Evolutionary conservation across 345 rosid genomes (phyloP).

Genomic region (Dipteronia dyeriana): DNA sequence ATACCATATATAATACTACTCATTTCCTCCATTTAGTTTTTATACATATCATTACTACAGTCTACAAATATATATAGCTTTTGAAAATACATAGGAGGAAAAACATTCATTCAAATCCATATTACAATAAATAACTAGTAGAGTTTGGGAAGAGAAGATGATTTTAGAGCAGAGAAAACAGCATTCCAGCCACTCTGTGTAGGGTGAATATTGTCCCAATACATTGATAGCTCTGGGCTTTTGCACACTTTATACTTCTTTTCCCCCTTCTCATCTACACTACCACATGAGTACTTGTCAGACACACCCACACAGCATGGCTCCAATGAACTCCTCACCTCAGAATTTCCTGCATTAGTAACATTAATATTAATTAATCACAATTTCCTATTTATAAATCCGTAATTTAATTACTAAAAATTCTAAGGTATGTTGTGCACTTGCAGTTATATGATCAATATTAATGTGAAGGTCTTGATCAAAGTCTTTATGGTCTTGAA

Average conservation of each 20-base stretch:
- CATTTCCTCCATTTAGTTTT: too few relatives aligned
- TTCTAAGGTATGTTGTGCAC: too few relatives aligned
- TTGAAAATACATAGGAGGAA: too few relatives aligned
- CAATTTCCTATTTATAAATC: too few relatives aligned
- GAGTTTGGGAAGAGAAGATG: conserved; percentile 5
- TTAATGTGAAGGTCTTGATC: too few relatives aligned
- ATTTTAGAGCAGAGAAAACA: conserved; percentile 2
- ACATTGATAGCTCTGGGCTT: conserved; percentile 8
- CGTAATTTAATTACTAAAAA: too few relatives aligned
- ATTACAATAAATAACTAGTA: background rate
- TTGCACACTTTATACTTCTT: conserved; percentile 12
- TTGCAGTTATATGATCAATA: too few relatives aligned
- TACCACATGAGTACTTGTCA: background rate
- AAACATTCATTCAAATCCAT: too few relatives aligned
- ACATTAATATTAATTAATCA: background rate
- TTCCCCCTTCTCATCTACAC: background rate
- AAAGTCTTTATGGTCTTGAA: too few relatives aligned
- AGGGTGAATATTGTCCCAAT: conserved; percentile 23
- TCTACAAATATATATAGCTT: too few relatives aligned
- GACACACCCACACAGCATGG: conserved; percentile 21
- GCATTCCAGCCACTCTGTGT: conserved; percentile 18
- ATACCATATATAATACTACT: too few relatives aligned
- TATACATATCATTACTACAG: too few relatives aligned
- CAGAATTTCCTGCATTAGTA: background rate
- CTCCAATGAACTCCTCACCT: conserved; percentile 14